phyloP scores from a whole-genome alignment of 306 rosid species.

The Casuarina equisetifolia region DNA sequence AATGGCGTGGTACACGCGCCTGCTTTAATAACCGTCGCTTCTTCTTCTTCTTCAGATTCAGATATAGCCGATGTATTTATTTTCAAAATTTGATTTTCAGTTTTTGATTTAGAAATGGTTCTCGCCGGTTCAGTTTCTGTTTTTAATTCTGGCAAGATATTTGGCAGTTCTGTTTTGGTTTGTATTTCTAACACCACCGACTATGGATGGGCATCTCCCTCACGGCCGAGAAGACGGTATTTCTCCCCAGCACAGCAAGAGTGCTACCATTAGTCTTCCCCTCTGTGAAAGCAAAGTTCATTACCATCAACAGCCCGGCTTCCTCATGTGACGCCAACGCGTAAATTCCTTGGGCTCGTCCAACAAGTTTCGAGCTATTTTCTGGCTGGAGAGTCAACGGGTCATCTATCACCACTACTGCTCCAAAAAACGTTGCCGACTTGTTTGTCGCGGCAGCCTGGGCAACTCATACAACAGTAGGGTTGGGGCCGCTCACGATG shows the following conservation, averaged over 20 bases:
- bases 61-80: too few relatives aligned
- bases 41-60: too few relatives aligned
- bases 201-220: constrained; percentile 59
- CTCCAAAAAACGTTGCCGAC: constrained; percentile 40
- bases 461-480: constrained; percentile 40
- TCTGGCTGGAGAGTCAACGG: constrained; percentile 44
- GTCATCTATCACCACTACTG: constrained; percentile 40
- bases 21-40: too few relatives aligned
- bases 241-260: constrained; percentile 45
- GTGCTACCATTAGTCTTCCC: constrained; percentile 54
- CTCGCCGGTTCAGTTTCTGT: too few relatives aligned
- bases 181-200: too few relatives aligned
- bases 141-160: too few relatives aligned
- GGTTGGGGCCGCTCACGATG: constrained; percentile 44
- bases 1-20: too few relatives aligned
- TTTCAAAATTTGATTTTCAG: too few relatives aligned
- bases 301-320: constrained; percentile 31
- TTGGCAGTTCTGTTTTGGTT: too few relatives aligned
- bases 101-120: too few relatives aligned
- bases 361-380: constrained; percentile 35
- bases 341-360: constrained; percentile 58
- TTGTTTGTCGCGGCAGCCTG: constrained; percentile 31
- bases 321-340: constrained; percentile 43
- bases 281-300: constrained; percentile 33
- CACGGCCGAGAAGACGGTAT: constrained; percentile 1